Percentiles rank a stretch among this genome's conserved stretches.
Evolutionary conservation across 228 moss, liverwort and hornwort species (phyloP).

Genomic region (Sphagnum fallax): DNA sequence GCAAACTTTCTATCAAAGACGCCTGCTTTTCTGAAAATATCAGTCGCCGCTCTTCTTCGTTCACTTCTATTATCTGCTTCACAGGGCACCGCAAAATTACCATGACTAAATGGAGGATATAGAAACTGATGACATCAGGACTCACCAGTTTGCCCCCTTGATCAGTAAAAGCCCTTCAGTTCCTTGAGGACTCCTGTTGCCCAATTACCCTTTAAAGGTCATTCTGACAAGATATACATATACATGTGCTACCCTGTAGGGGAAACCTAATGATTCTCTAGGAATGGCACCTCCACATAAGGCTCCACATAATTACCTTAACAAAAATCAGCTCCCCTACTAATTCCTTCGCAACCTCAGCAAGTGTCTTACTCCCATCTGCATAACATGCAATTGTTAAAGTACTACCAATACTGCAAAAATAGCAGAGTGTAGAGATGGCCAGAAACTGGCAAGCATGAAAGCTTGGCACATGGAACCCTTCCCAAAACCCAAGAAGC

Average conservation of each 20-base stretch:
- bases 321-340: slow-evolving; percentile 66
- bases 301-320: slow-evolving; percentile 43
- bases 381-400: slow-evolving; percentile 10
- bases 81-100: neutral
- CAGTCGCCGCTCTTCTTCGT: slow-evolving; percentile 74
- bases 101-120: neutral
- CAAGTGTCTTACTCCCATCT: slow-evolving; percentile 66
- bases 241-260: too few species aligned
- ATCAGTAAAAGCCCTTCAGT: neutral
- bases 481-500: too few species aligned
- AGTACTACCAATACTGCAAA: neutral
- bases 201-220: neutral
- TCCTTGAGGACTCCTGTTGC: neutral
- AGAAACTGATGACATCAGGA: neutral
- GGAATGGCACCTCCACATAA: neutral
- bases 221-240: too few species aligned
- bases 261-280: too few species aligned
- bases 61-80: slow-evolving; percentile 79
- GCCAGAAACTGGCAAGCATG: too few species aligned
- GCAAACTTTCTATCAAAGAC: slow-evolving; percentile 60
- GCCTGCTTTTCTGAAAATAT: slow-evolving; percentile 94
- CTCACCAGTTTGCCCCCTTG: neutral
- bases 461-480: too few species aligned
- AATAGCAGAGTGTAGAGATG: neutral
- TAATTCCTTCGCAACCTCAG: slow-evolving; percentile 71